phyloP scores from a whole-genome alignment of 371 early-diverging fungal genomes.

The Saksenaea vasiformis region DNA sequence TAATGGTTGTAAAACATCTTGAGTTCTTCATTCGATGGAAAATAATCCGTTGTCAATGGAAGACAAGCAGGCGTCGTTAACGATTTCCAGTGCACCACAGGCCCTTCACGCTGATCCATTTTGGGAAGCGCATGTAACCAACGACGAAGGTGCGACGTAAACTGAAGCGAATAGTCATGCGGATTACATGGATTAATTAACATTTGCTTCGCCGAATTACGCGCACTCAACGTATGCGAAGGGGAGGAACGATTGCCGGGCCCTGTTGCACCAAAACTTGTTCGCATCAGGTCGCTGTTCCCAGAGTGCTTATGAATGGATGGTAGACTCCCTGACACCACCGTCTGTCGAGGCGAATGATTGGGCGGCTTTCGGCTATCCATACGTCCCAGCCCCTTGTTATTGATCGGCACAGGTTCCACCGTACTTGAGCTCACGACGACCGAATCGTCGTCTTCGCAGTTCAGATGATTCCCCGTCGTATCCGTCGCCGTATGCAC shows the following conservation, averaged over 20 bases:
- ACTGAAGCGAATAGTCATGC: slow-evolving; percentile 56
- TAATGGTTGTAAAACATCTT: slow-evolving; percentile 74
- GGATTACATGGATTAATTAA: slow-evolving; percentile 78
- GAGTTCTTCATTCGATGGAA: slow-evolving; percentile 78
- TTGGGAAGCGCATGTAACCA: slow-evolving; percentile 85
- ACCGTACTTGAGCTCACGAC: slow-evolving; percentile 64
- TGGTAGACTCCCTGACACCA: slow-evolving; percentile 38
- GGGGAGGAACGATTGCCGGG: slow-evolving; percentile 39
- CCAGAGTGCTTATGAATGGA: slow-evolving; percentile 52
- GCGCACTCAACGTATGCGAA: slow-evolving; percentile 27
- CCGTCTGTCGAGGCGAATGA: slow-evolving; percentile 42
- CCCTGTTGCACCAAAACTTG: slow-evolving; percentile 30
- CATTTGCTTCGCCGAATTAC: slow-evolving; percentile 25
- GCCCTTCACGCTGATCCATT: slow-evolving; percentile 44
- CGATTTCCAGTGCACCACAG: slow-evolving; percentile 78
- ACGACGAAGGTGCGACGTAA: slow-evolving; percentile 68
- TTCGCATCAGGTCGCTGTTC: slow-evolving; percentile 45
- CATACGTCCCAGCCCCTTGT: slow-evolving; percentile 25
- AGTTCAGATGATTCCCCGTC: slow-evolving; percentile 6
- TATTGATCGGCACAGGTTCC: slow-evolving; percentile 61
- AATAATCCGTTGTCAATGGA: slow-evolving; percentile 91
- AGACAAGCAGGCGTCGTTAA: slow-evolving; percentile 91
- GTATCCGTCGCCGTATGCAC: slow-evolving; percentile 21
- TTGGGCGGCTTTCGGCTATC: slow-evolving; percentile 22
- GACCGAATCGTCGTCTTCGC: slow-evolving; percentile 58